These are phyloP conservation scores for Amesomyces nigricolor DNA, from an alignment of 2,329 filamentous ascomycete genomes.

Conservation along the genomic window DNA sequence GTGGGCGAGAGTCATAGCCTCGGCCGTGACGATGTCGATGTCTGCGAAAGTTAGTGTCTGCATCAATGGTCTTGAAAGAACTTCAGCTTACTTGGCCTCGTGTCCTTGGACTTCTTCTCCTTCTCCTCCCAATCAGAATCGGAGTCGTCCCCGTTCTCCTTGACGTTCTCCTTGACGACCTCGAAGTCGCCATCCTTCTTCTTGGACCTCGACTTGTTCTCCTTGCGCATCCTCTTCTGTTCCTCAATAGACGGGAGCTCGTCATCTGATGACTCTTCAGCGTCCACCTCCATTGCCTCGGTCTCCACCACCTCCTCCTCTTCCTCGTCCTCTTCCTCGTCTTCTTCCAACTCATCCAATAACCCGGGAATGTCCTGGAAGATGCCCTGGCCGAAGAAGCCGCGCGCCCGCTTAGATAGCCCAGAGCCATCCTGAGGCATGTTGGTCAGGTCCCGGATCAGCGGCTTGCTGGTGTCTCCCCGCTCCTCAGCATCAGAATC, in stretches of 20 bases:
- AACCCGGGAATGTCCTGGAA: slow-evolving; percentile 76
- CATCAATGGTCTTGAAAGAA: background rate
- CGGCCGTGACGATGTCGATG: slow-evolving; percentile 98
- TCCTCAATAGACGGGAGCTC: slow-evolving; percentile 22
- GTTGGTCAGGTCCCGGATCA: slow-evolving; percentile 59
- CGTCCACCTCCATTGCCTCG: background rate
- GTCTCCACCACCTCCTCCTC: slow-evolving; percentile 29
- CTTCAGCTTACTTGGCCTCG: slow-evolving; percentile 49
- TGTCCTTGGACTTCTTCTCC: slow-evolving; percentile 57
- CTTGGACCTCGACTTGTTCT: slow-evolving; percentile 31
- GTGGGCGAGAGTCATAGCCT: slow-evolving; percentile 96
- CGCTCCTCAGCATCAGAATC: slow-evolving; percentile 54
- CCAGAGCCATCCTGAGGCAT: slow-evolving; percentile 46
- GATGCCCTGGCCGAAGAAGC: slow-evolving; percentile 93
- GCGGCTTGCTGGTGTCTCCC: slow-evolving; percentile 38
- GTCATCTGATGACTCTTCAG: slow-evolving; percentile 23
- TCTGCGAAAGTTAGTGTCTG: slow-evolving; percentile 43
- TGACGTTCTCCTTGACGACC: slow-evolving; percentile 46
- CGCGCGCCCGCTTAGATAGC: slow-evolving; percentile 76
- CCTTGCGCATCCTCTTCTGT: slow-evolving; percentile 28
- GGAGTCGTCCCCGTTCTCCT: slow-evolving; percentile 26
- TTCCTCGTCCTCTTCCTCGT: slow-evolving; percentile 28
- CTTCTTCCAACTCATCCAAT: slow-evolving; percentile 43
- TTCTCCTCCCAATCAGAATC: slow-evolving; percentile 58
- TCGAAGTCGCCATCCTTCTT: slow-evolving; percentile 49